Evolutionary conservation across 2,329 filamentous ascomycete species (phyloP).

Genomic region (Fusarium gaditjirri): DNA sequence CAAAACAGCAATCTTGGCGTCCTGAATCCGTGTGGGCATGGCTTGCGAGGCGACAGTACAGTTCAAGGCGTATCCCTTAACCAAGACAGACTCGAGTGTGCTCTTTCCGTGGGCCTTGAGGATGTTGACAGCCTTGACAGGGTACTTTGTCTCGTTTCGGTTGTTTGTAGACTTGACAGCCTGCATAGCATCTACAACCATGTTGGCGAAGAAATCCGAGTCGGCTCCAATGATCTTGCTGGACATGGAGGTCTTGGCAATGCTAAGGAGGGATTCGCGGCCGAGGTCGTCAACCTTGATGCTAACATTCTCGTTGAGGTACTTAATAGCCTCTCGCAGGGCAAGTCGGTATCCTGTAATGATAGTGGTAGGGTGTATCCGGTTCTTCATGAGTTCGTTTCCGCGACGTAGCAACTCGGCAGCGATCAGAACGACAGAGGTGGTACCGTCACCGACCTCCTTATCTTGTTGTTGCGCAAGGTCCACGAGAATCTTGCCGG

Average conservation of each 20-base stretch:
- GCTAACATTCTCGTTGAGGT: slow-evolving; percentile 98
- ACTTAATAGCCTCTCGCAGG: slow-evolving; percentile 94
- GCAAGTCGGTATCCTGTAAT: slow-evolving; percentile 98
- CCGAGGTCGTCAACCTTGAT: slow-evolving; percentile 93
- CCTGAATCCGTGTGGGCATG: slow-evolving; percentile 91
- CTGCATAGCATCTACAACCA: slow-evolving; percentile 95
- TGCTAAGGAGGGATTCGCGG: slow-evolving; percentile 89
- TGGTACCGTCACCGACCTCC: slow-evolving; percentile 98
- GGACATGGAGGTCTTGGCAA: slow-evolving; percentile 99
- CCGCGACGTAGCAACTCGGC: slow-evolving; percentile 92
- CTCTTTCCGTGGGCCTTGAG: slow-evolving; percentile 98
- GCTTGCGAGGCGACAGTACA: slow-evolving; percentile 98
- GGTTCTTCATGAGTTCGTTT: slow-evolving; percentile 99
- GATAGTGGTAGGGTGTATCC: slow-evolving; percentile 99
- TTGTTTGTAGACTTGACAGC: slow-evolving; percentile 94
- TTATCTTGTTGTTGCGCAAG: slow-evolving; percentile 98
- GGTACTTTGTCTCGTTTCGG: slow-evolving; percentile 92
- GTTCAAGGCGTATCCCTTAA: slow-evolving; percentile 98
- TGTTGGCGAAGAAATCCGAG: slow-evolving; percentile 95
- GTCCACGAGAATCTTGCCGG: slow-evolving; percentile 97
- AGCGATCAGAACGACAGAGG: slow-evolving; percentile 96
- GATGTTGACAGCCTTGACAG: slow-evolving; percentile 98
- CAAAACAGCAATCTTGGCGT: slow-evolving; percentile 95
- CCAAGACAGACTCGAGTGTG: slow-evolving; percentile 83
- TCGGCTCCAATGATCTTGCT: slow-evolving; percentile 98